Conservation (phyloP, 2,329 filamentous ascomycete species). For the Dryadomyces quercus-mongolicae region DNA sequence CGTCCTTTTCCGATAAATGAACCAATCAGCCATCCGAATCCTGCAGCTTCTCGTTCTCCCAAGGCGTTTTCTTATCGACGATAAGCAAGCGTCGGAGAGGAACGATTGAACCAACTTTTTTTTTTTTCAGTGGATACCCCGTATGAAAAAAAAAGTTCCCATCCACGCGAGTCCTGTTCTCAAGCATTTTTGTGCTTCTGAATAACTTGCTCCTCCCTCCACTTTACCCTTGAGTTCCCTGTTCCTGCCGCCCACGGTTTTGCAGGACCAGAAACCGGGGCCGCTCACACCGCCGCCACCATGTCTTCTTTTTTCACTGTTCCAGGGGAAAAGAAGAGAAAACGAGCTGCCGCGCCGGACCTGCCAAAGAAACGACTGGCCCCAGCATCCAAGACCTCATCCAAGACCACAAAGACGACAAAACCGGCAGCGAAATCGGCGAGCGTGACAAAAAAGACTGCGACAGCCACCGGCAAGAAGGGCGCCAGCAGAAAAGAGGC, state of each 20-base stretch:
- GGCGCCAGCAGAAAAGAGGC: background rate
- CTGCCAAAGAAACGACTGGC: constrained; percentile 48
- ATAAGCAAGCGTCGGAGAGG: background rate
- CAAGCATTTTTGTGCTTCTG: background rate
- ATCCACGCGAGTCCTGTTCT: background rate
- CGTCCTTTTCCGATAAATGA: constrained; percentile 7
- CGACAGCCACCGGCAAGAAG: background rate
- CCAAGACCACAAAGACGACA: background rate
- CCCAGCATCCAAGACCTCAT: constrained; percentile 22
- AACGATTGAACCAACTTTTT: background rate
- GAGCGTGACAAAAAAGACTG: background rate
- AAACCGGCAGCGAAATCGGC: background rate
- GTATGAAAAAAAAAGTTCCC: constrained; percentile 11
- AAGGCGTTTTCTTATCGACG: background rate
- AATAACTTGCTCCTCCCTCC: background rate
- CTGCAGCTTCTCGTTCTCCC: background rate
- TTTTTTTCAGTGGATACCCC: constrained; percentile 10
- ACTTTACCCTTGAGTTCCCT: background rate
- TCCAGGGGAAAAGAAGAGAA: constrained; percentile 83
- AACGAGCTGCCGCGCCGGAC: constrained; percentile 48
- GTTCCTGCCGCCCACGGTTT: background rate
- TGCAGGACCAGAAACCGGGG: no score
- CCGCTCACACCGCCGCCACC: constrained; percentile 12
- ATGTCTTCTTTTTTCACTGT: constrained; percentile 97
- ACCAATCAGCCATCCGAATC: background rate